Evolutionary conservation across 371 early-diverging fungal species (phyloP).

Genomic region (Mortierella sp.): DNA sequence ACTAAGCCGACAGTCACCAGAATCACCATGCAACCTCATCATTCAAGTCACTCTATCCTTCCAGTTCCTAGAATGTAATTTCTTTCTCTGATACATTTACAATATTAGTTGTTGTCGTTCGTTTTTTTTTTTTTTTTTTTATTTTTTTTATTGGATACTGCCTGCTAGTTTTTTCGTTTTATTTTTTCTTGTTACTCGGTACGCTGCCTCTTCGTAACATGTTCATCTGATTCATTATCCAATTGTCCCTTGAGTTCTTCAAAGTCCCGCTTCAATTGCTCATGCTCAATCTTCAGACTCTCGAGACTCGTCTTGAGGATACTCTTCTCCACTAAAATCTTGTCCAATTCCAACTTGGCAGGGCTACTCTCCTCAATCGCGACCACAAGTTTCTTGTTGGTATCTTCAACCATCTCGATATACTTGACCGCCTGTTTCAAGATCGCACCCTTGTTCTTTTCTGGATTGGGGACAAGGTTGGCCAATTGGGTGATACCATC

Average conservation of each 20-base stretch:
- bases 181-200: constrained; percentile 18
- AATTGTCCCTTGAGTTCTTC: constrained; percentile 2
- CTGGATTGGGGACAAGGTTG: constrained; percentile 82
- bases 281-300: constrained; percentile 6
- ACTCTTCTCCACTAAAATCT: constrained; percentile 7
- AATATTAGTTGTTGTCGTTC: no score
- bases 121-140: no score
- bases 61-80: no score
- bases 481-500: constrained; percentile 86
- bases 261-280: constrained; percentile 11
- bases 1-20: no score
- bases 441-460: constrained; percentile 90
- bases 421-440: constrained; percentile 83
- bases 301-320: constrained; percentile 5
- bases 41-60: no score
- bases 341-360: constrained; percentile 12
- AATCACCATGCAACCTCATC: no score
- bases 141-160: no score
- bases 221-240: constrained; percentile 5
- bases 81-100: no score
- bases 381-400: constrained; percentile 9
- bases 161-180: background rate
- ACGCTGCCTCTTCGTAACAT: constrained; percentile 51
- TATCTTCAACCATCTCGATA: constrained; percentile 70
- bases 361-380: constrained; percentile 41